Evolutionary conservation across 139 green algal genomes (phyloP), one percentile per base, ranked within the genome.

Genomic region (Deuterostichococcus epilithicus): DNA sequence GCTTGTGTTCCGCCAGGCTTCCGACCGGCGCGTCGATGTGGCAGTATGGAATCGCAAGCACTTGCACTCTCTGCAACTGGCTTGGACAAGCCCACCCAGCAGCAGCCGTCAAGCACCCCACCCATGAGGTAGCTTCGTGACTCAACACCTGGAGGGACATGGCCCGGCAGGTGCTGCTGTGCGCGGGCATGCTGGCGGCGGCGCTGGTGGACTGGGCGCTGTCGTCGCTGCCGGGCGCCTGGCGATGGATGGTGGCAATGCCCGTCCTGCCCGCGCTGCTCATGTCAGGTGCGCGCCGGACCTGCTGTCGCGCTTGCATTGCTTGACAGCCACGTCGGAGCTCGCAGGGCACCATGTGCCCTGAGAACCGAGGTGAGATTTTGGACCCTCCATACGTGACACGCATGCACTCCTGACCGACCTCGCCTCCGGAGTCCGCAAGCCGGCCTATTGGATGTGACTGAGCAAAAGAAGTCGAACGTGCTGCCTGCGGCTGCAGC

Each of bases 111-210:
- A n/a, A n/a, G n/a, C n/a, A n/a, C n/a, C n/a, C n/a, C n/a, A n/a
- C n/a, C n/a, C n/a, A n/a, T n/a, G n/a, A n/a, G n/a, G n/a, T n/a
- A n/a, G n/a, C n/a, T n/a, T n/a, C n/a, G n/a, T n/a, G n/a, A n/a
- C n/a, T n/a, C n/a, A n/a, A n/a, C n/a, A n/a, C n/a, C n/a, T n/a
- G n/a, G n/a, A n/a, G n/a, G n/a, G n/a, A n/a, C n/a, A n/a, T n/a
- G n/a, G n/a, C 85, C 26, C 91, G 90, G 35, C 89, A 94, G 87
- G 79, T 95, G 32, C 86, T 94, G 88, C 82, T 96, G 38, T 92
- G 88, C 30, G 38, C 87, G 1, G 92, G 92, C 81, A 94, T 94
- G 88, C 84, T 97, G 73, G 30, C 65, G 0, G 80, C 90, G 1
- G 70, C 82, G 3, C 69, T 94, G 23, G 78, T 86, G 33, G 90